Evolutionary conservation across 176 grass and related monocot species (phyloP), one percentile per base, ranked within the genome.

Genomic region (Ensete glaucum): DNA sequence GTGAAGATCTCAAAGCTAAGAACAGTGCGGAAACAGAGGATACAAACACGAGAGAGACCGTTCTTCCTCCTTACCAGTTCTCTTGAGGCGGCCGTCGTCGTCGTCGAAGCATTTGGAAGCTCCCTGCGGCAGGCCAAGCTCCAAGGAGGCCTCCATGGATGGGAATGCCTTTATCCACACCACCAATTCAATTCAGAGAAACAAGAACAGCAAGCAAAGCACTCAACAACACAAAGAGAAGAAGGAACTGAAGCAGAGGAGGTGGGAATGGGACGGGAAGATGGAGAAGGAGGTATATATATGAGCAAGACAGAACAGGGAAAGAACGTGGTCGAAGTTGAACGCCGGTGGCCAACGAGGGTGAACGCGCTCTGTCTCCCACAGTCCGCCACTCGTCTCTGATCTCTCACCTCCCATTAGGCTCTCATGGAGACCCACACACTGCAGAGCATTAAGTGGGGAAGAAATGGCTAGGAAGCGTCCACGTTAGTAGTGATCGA

Each of bases 51-150:
- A 62, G 2, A 7, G 20, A 15, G 9, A 6, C 16, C 20, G 12
- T 17, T 15, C 57, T 62, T 2, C 57, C 15, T 27, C 11, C 6
- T 54, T 9, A 74, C 72, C 72, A 2, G 72, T 74, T 74, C 72
- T 56, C 72, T 56, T 74, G 24, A 57, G 53, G 10, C 72, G 72
- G 53, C 72, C 72, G 21, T 74, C 72, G 21, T 74, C 72, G 14
- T 74, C 72, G 72, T 74, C 72, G 72, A 26, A 74, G 21, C 72
- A 74, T 43, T 74, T 74, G 72, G 72, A 74, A 56, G 22, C 72
- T 13, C 13, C 53, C 22, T 55, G 21, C 21, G 72, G 53, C 53
- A 57, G 52, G 10, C 21, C 72, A 1, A 58, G 7, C 26, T 74
- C 72, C 12, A 74, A 17, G 53, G 72, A 9, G 14, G 14, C 72